These are phyloP conservation scores for Ananas comosus DNA, from an alignment of 176 grass and related monocot species.

Conservation along the genomic window DNA sequence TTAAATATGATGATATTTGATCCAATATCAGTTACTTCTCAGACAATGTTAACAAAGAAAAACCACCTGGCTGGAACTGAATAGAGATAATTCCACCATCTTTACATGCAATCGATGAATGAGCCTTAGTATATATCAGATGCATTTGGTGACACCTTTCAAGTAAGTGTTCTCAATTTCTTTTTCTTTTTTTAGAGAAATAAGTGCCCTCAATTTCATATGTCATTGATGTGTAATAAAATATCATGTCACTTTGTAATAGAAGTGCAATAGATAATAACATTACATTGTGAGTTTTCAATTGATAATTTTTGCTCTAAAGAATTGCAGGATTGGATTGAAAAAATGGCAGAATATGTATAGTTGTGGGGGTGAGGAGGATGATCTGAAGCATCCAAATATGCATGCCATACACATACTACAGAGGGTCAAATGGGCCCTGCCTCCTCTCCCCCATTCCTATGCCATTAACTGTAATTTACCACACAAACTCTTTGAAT, in stretches of 20 bases:
- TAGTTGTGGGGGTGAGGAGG: constrained; percentile 64
- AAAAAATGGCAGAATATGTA: constrained; percentile 72
- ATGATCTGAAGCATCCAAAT: constrained; percentile 62
- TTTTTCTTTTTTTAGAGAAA: too few relatives aligned
- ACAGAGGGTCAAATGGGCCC: constrained; percentile 39
- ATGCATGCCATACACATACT: constrained; percentile 87
- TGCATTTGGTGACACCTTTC: too few relatives aligned
- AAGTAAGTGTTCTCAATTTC: constrained; percentile 27
- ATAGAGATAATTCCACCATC: too few relatives aligned
- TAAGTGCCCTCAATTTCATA: too few relatives aligned
- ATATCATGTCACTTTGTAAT: neutral
- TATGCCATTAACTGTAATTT: constrained; percentile 99
- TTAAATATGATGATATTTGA: too few relatives aligned
- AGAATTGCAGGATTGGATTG: constrained; percentile 55
- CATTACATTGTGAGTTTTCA: neutral
- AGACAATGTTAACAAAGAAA: too few relatives aligned
- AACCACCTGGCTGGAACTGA: too few relatives aligned
- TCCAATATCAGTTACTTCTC: too few relatives aligned
- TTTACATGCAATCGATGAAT: too few relatives aligned
- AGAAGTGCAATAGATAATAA: neutral
- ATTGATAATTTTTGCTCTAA: neutral
- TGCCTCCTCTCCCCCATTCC: constrained; percentile 75
- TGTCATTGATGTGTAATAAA: too few relatives aligned
- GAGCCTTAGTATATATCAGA: too few relatives aligned
- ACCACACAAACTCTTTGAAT: constrained; percentile 85